These are phyloP conservation scores for Leccinum variicolor DNA, from an alignment of 768 basidiomycete genomes.

Conservation along the genomic window DNA sequence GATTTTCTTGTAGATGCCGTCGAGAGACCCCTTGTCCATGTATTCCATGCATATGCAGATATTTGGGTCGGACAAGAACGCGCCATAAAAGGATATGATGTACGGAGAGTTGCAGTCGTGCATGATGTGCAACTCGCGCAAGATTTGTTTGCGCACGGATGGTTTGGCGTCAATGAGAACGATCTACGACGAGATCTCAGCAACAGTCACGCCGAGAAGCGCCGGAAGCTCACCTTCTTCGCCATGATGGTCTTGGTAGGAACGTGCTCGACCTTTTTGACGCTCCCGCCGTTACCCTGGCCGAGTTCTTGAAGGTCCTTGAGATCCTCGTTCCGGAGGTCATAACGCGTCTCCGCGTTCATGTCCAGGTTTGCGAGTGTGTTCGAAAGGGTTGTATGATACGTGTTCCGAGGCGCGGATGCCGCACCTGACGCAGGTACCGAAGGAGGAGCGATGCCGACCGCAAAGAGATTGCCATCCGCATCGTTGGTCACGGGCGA, in stretches of 20 bases:
- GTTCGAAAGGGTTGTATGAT: slow-evolving; percentile 76
- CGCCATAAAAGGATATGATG: slow-evolving; percentile 97
- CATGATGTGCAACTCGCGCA: slow-evolving; percentile 98
- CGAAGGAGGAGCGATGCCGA: slow-evolving; percentile 46
- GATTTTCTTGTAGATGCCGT: slow-evolving; percentile 94
- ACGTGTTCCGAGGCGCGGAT: slow-evolving; percentile 61
- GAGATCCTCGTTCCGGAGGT: slow-evolving; percentile 86
- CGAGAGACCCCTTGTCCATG: slow-evolving; percentile 92
- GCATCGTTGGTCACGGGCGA: slow-evolving; percentile 24
- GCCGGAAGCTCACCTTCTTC: slow-evolving; percentile 73
- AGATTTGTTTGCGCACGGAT: slow-evolving; percentile 93
- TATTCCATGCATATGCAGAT: slow-evolving; percentile 99
- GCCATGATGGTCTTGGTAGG: slow-evolving; percentile 95
- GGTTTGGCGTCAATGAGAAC: slow-evolving; percentile 97
- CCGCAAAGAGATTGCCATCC: slow-evolving; percentile 47
- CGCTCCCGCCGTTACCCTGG: slow-evolving; percentile 95
- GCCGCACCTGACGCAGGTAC: slow-evolving; percentile 51
- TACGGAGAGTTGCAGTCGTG: slow-evolving; percentile 91
- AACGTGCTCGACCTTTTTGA: slow-evolving; percentile 91
- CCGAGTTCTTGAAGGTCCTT: slow-evolving; percentile 90
- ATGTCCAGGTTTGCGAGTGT: slow-evolving; percentile 85
- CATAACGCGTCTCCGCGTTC: slow-evolving; percentile 80
- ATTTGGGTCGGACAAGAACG: slow-evolving; percentile 94
- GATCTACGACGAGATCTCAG: slow-evolving; percentile 49
- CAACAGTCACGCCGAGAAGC: background rate